Evolutionary conservation across 208 protist species (phyloP).

Genomic region (Leishmania mexicana): DNA sequence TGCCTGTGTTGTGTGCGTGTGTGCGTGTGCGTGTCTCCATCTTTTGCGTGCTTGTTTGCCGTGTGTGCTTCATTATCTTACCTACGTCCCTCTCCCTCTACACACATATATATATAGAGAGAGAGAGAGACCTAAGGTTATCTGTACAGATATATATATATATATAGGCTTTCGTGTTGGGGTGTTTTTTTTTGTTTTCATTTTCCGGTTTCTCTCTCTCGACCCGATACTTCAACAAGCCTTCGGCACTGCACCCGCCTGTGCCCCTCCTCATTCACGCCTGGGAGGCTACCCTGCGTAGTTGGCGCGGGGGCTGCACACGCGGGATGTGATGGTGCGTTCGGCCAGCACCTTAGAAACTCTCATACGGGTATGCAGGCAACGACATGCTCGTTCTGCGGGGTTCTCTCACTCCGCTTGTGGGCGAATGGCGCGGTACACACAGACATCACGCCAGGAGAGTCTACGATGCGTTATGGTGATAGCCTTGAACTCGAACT

Average conservation of each 20-base stretch:
- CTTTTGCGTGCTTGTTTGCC: neutral
- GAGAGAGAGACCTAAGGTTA: neutral
- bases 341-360: neutral
- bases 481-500: neutral
- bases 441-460: neutral
- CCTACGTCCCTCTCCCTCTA: neutral
- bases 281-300: neutral
- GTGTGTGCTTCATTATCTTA: neutral
- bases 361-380: neutral
- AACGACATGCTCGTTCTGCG: neutral
- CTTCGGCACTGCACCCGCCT: too few relatives aligned
- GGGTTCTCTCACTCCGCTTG: neutral
- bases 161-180: neutral
- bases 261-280: neutral
- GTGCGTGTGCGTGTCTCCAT: neutral
- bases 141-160: slow-evolving; percentile 3
- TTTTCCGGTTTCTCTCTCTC: neutral
- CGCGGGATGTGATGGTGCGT: too few relatives aligned
- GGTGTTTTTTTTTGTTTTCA: too few relatives aligned
- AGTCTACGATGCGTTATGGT: neutral
- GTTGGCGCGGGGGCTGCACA: neutral
- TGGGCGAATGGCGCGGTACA: neutral
- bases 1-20: neutral
- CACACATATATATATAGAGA: neutral
- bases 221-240: neutral